Conservation (phyloP, 2,329 filamentous ascomycete genomes). For the Neonectria neomacrospora region DNA sequence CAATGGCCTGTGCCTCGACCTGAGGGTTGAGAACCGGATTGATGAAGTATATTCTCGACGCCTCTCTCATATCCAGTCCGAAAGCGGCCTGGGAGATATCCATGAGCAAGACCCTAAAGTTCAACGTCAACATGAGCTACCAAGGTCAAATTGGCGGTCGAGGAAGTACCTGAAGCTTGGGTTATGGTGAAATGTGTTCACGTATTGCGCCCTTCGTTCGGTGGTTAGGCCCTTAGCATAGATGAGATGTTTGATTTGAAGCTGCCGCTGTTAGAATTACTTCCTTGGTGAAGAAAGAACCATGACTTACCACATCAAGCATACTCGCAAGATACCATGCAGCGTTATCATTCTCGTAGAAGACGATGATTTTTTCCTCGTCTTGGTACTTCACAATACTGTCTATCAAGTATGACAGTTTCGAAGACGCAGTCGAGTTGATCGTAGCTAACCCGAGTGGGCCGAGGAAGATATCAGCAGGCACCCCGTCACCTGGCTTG, state of each 20-base stretch:
- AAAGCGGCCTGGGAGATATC: slow-evolving; percentile 90
- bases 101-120: slow-evolving; percentile 81
- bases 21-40: slow-evolving; percentile 88
- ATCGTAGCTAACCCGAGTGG: slow-evolving; percentile 70
- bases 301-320: slow-evolving; percentile 73
- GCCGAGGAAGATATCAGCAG: slow-evolving; percentile 46
- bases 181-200: slow-evolving; percentile 80
- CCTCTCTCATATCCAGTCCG: slow-evolving; percentile 84
- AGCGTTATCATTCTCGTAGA: slow-evolving; percentile 89
- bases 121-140: slow-evolving; percentile 12
- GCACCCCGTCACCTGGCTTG: slow-evolving; percentile 34
- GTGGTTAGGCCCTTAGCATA: slow-evolving; percentile 73
- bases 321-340: slow-evolving; percentile 88
- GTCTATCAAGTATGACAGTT: slow-evolving; percentile 86
- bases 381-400: slow-evolving; percentile 74
- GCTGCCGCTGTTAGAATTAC: slow-evolving; percentile 46
- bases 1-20: slow-evolving; percentile 90
- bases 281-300: neutral
- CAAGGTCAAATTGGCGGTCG: neutral
- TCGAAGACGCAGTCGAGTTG: slow-evolving; percentile 85
- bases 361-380: slow-evolving; percentile 88
- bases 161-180: slow-evolving; percentile 64
- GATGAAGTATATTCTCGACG: slow-evolving; percentile 88
- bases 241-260: slow-evolving; percentile 70
- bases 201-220: slow-evolving; percentile 76